Evolutionary conservation across 2,329 filamentous ascomycete species (phyloP).

Genomic region (Alternaria sp.): DNA sequence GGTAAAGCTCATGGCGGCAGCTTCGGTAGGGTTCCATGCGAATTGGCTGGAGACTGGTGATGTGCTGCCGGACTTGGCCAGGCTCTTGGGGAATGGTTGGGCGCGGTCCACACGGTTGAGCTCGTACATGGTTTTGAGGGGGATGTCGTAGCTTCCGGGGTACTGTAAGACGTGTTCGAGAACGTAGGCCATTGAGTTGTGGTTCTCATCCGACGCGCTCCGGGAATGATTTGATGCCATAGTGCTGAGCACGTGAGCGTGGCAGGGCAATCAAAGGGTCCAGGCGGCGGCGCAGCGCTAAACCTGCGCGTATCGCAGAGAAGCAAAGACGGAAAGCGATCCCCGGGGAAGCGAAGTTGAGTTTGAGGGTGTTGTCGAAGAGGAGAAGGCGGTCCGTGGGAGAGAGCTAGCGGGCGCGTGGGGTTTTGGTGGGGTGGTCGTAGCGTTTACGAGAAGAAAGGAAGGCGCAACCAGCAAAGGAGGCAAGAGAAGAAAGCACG

Average conservation of each 20-base stretch:
- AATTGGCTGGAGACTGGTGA: slow-evolving; percentile 42
- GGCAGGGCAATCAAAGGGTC: slow-evolving; percentile 6
- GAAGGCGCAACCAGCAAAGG: slow-evolving; percentile 19
- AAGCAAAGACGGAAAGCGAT: slow-evolving; percentile 5
- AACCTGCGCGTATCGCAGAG: slow-evolving; percentile 8
- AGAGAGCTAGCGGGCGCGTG: slow-evolving; percentile 23
- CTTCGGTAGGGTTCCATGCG: slow-evolving; percentile 46
- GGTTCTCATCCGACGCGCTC: slow-evolving; percentile 49
- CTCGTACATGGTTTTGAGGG: slow-evolving; percentile 72
- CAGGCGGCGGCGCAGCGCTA: slow-evolving; percentile 21
- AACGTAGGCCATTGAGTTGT: slow-evolving; percentile 47
- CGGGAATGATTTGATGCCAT: slow-evolving; percentile 52
- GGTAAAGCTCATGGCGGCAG: slow-evolving; percentile 58
- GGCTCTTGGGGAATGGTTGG: slow-evolving; percentile 47
- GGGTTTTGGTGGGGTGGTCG: slow-evolving; percentile 28
- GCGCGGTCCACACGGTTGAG: slow-evolving; percentile 68
- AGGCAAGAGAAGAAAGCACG: slow-evolving; percentile 15
- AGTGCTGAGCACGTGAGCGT: slow-evolving; percentile 17
- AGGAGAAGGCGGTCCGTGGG: slow-evolving; percentile 25
- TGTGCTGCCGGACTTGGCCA: slow-evolving; percentile 48
- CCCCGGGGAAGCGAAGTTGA: slow-evolving; percentile 5
- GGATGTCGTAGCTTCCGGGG: slow-evolving; percentile 71
- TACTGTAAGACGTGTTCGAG: slow-evolving; percentile 64
- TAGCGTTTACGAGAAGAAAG: slow-evolving; percentile 23
- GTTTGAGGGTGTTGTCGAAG: slow-evolving; percentile 8